These are phyloP conservation scores for Calonectria ilicicola DNA, from an alignment of 2,329 filamentous ascomycete species.

Conservation along the genomic window DNA sequence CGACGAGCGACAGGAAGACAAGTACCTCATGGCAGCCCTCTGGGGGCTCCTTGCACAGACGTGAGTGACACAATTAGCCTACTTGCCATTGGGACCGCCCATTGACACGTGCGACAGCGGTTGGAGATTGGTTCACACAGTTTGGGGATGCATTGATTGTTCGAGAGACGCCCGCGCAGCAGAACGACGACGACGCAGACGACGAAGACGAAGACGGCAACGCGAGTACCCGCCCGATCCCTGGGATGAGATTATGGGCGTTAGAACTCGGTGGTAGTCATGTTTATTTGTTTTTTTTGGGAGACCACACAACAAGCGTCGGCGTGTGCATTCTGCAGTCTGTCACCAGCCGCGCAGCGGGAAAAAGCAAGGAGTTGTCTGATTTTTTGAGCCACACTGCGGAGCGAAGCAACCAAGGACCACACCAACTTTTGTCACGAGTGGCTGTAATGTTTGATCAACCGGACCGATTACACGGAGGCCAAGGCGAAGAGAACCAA, in stretches of 20 bases:
- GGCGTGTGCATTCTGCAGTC: neutral
- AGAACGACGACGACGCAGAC: slow-evolving; percentile 32
- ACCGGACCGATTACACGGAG: neutral
- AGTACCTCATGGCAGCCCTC: slow-evolving; percentile 35
- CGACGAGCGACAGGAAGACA: slow-evolving; percentile 30
- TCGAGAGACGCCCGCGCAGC: slow-evolving; percentile 36
- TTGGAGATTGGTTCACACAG: slow-evolving; percentile 43
- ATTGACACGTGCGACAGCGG: slow-evolving; percentile 28
- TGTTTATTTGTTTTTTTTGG: neutral
- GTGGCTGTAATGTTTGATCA: slow-evolving; percentile 13
- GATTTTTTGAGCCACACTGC: neutral
- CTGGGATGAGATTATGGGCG: slow-evolving; percentile 31
- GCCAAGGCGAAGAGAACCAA: neutral
- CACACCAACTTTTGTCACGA: neutral
- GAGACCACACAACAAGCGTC: neutral
- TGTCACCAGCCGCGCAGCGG: neutral
- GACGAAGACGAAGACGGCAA: slow-evolving; percentile 27
- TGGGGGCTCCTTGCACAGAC: slow-evolving; percentile 39
- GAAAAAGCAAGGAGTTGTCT: neutral
- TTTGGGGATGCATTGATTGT: slow-evolving; percentile 46
- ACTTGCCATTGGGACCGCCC: neutral
- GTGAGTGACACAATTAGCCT: slow-evolving; percentile 34
- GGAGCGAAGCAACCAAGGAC: neutral
- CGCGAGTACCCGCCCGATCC: slow-evolving; percentile 30
- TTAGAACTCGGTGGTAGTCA: neutral